These are phyloP conservation scores for Naumovozyma castellii DNA, from an alignment of 805 yeast species.

Conservation along the genomic window DNA sequence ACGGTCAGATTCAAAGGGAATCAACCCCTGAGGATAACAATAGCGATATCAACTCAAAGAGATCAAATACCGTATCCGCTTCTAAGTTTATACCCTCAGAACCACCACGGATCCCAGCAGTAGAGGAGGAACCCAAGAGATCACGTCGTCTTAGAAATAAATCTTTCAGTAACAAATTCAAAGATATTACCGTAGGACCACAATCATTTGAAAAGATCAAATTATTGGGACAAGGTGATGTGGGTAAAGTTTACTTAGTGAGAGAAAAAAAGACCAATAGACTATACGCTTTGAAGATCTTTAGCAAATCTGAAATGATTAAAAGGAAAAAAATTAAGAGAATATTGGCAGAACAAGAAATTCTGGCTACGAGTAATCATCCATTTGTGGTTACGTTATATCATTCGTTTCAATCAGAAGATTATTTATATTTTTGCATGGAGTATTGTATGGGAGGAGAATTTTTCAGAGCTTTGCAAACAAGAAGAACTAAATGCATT, in stretches of 20 bases:
- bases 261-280: conserved; percentile 67
- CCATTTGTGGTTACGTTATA: conserved; percentile 95
- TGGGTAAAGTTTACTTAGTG: conserved; percentile 91
- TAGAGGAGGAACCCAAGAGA: conserved; percentile 21
- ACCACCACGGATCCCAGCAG: neutral
- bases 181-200: conserved; percentile 76
- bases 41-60: neutral
- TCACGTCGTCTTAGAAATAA: conserved; percentile 34
- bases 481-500: conserved; percentile 77
- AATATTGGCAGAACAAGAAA: conserved; percentile 93
- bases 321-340: conserved; percentile 89
- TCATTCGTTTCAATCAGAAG: conserved; percentile 94
- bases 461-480: conserved; percentile 90
- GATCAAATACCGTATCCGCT: neutral
- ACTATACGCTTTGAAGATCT: conserved; percentile 85
- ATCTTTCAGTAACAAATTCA: conserved; percentile 56
- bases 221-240: conserved; percentile 94
- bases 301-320: conserved; percentile 87
- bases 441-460: conserved; percentile 99
- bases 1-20: no score
- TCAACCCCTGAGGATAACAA: no score
- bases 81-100: neutral
- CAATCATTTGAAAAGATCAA: conserved; percentile 81
- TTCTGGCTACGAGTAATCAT: conserved; percentile 87
- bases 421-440: conserved; percentile 86